Evolutionary conservation across 129 eudicot genomes (phyloP).

Genomic region (Artemisia annua): DNA sequence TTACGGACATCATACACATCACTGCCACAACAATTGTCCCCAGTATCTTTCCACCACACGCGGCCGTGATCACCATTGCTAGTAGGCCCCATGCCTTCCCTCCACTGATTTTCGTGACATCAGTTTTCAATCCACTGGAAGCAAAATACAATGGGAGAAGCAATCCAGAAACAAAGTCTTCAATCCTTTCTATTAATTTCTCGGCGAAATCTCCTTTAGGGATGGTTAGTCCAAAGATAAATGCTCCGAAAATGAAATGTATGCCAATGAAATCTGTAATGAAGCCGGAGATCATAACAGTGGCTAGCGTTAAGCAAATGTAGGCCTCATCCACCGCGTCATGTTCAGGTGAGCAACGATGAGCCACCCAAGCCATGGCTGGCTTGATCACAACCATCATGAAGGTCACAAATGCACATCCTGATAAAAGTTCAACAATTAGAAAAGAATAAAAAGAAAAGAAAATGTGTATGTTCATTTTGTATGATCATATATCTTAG

Average conservation of each 20-base stretch:
- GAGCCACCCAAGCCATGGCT: conserved; percentile 68
- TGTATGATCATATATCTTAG: too few relatives aligned
- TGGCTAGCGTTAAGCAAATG: conserved; percentile 71
- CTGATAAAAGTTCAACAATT: conserved; percentile 14
- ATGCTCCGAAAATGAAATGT: conserved; percentile 86
- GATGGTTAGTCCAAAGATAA: conserved; percentile 76
- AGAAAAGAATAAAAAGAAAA: not conserved
- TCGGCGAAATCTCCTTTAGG: conserved; percentile 72
- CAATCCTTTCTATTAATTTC: conserved; percentile 64
- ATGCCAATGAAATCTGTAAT: conserved; percentile 80
- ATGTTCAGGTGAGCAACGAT: conserved; percentile 52
- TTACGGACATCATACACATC: conserved; percentile 56
- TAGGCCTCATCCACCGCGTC: conserved; percentile 60
- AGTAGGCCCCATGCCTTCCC: conserved; percentile 72
- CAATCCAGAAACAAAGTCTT: conserved; percentile 79
- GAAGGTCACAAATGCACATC: conserved; percentile 64
- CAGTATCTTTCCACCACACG: conserved; percentile 71
- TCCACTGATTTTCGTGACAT: conserved; percentile 60
- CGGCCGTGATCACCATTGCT: conserved; percentile 67
- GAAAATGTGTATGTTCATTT: too few relatives aligned
- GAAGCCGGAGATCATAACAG: conserved; percentile 75
- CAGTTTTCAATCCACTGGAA: conserved; percentile 81
- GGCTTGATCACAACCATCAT: conserved; percentile 66
- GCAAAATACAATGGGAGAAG: conserved; percentile 86
- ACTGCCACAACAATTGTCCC: conserved; percentile 74